Conservation (phyloP, 2,329 filamentous ascomycete species). For the Apiospora aurea region DNA sequence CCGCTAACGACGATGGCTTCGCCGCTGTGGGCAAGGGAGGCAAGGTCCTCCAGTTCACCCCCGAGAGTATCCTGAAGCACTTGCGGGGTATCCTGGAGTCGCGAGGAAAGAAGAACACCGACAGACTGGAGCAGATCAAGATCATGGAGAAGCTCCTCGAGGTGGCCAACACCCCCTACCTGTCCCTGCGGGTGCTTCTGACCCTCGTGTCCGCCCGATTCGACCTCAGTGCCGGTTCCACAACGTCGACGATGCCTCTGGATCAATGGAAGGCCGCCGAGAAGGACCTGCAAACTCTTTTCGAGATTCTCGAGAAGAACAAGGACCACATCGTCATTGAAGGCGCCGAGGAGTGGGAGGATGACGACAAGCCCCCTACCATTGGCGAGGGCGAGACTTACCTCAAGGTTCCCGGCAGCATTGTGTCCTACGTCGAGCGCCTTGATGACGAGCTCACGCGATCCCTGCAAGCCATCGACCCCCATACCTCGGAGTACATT, state of each 20-base stretch:
- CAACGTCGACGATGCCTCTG: constrained; percentile 79
- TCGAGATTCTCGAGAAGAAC: constrained; percentile 81
- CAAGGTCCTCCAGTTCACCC: constrained; percentile 88
- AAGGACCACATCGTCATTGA: constrained; percentile 86
- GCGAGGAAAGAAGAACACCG: constrained; percentile 98
- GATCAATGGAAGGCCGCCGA: constrained; percentile 98
- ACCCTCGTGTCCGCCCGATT: constrained; percentile 94
- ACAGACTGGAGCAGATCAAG: constrained; percentile 91
- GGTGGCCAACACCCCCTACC: constrained; percentile 89
- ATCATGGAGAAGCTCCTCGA: constrained; percentile 96
- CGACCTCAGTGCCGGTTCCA: constrained; percentile 81
- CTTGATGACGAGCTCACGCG: constrained; percentile 96
- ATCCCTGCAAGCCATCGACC: constrained; percentile 97
- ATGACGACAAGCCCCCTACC: constrained; percentile 90
- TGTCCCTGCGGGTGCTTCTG: constrained; percentile 89
- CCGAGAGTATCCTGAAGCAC: constrained; percentile 98
- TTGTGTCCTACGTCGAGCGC: constrained; percentile 93
- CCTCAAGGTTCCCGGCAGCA: constrained; percentile 90
- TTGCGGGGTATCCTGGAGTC: constrained; percentile 92
- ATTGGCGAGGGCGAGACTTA: constrained; percentile 77
- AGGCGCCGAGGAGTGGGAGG: constrained; percentile 96
- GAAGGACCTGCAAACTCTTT: constrained; percentile 79
- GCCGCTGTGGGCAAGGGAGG: constrained; percentile 88
- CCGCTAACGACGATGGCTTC: constrained; percentile 83
- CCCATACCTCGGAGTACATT: constrained; percentile 98